A percentile compares a stretch with the other conserved stretches of the same genome.
Evolutionary conservation across 495 filamentous ascomycete species (phyloP).

Genomic region (Daldinia bambusicola): DNA sequence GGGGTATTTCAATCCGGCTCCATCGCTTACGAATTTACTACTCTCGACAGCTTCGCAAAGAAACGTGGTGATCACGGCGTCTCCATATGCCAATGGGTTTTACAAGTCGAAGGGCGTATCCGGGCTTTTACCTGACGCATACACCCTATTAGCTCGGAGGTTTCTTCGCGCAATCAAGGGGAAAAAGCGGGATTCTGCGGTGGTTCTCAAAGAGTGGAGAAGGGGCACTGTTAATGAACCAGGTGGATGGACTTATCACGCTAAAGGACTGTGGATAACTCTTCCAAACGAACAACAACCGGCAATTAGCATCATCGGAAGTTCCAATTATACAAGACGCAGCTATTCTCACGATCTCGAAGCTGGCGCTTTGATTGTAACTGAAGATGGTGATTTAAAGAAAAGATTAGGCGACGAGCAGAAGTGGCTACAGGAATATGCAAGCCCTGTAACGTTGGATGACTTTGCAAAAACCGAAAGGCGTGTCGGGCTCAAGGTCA

Average conservation of each 20-base stretch:
- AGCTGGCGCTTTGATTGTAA: slow-evolving; percentile 84
- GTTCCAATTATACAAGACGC: slow-evolving; percentile 94
- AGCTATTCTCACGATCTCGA: slow-evolving; percentile 94
- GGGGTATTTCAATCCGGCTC: slow-evolving; percentile 96
- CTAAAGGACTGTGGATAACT: slow-evolving; percentile 95
- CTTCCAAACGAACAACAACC: slow-evolving; percentile 69
- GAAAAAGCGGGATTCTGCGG: slow-evolving; percentile 65
- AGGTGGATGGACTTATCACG: slow-evolving; percentile 96
- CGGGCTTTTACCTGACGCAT: slow-evolving; percentile 89
- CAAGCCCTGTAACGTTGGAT: slow-evolving; percentile 70
- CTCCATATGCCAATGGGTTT: slow-evolving; percentile 94
- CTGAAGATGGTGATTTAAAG: slow-evolving; percentile 77
- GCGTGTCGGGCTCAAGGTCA: slow-evolving; percentile 84
- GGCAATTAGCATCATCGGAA: slow-evolving; percentile 84
- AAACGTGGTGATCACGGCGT: slow-evolving; percentile 92
- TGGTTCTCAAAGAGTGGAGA: slow-evolving; percentile 89
- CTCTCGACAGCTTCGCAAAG: slow-evolving; percentile 71
- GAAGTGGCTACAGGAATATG: slow-evolving; percentile 76
- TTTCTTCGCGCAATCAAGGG: slow-evolving; percentile 79
- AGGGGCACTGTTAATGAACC: slow-evolving; percentile 81
- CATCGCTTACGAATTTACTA: slow-evolving; percentile 79
- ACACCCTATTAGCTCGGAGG: slow-evolving; percentile 83
- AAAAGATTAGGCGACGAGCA: slow-evolving; percentile 79
- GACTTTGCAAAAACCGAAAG: slow-evolving; percentile 84
- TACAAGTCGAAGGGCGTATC: slow-evolving; percentile 88